Base-by-base conservation (phyloP, 805 yeast species). In the Nakazawaea molendinolei region DNA sequence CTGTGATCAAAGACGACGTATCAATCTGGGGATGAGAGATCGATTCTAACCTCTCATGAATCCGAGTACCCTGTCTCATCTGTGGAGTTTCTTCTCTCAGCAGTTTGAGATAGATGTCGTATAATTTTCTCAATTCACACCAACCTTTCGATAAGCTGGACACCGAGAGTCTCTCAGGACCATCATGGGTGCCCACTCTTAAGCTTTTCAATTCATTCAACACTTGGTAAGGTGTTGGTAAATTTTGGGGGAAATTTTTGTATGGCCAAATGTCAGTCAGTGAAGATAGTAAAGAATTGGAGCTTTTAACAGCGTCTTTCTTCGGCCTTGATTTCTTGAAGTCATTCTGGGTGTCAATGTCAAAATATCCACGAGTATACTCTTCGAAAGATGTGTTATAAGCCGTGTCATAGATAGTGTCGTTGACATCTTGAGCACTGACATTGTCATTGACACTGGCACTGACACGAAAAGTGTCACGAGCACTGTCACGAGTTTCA, bases 91-190 rank as follows among this genome's bases (percentile, higher is more conserved):
- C 53, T 22, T 46, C 51, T 2, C 47, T 47, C 2, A 52, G 55
- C 7, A 33, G 38, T 5, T 67, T 57, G 15, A 66, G 58, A 45
- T 71, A 81, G 0, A 75, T 49, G 17, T 66, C 63, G 49, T 74
- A 82, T 40, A 69, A 64, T 14, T 60, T 64, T 27, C 75, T 58
- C 31, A 82, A 55, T 52, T 83, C 90, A 60, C 92, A 83, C 84
- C 86, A 82, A 22, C 69, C 63, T 0, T 80, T 71, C 8, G 79
- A 54, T 7, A 83, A 51, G 37, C 65, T 69, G 0, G 89, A 79
- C 4, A 81, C 86, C 1, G 77, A 69, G 12, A 77, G 50, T 27
- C 82, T 49, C 5, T 61, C 58, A 10, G 46, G 46, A 3, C 14
- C 23, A 27, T 34, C 35, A 9, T 9, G 4, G 9, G 31, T 28